These are phyloP conservation scores for Hymenoscyphus salicellus DNA, from an alignment of 2,329 filamentous ascomycete species.

Conservation along the genomic window DNA sequence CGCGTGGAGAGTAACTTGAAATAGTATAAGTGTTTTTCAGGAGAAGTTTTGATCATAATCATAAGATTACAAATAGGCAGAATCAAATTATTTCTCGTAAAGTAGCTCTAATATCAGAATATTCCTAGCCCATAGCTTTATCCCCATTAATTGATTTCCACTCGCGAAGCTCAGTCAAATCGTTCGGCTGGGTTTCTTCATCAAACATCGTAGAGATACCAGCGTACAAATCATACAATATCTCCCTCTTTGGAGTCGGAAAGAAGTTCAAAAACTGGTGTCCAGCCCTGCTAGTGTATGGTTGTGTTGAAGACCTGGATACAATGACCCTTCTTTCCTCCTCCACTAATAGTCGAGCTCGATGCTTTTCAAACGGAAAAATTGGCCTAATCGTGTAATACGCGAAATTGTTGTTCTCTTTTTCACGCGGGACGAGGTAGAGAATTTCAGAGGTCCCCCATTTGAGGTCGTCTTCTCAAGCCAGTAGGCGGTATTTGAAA, in stretches of 20 bases:
- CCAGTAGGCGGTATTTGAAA: not conserved
- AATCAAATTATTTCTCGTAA: too few relatives aligned
- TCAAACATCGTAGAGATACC: not conserved
- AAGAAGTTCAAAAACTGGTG: not conserved
- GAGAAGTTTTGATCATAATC: too few relatives aligned
- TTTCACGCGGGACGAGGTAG: not conserved
- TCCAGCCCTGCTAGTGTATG: not conserved
- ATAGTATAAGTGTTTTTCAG: too few relatives aligned
- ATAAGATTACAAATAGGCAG: too few relatives aligned
- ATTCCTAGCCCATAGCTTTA: too few relatives aligned
- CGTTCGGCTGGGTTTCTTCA: not conserved
- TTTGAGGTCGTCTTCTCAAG: not conserved
- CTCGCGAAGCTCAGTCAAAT: not conserved
- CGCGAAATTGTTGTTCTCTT: not conserved
- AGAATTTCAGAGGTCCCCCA: not conserved
- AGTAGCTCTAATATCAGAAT: too few relatives aligned
- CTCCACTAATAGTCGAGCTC: not conserved
- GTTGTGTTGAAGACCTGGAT: not conserved
- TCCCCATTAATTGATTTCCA: not conserved
- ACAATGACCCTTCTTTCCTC: not conserved
- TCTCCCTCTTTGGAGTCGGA: not conserved
- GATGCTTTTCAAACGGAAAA: not conserved
- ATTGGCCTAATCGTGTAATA: not conserved
- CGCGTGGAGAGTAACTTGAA: too few relatives aligned
- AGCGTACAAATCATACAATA: not conserved